Percentiles rank a stretch among this genome's conserved stretches.
Evolutionary conservation across 306 rosid genomes (phyloP).

Genomic region (Begonia fuchsioides): DNA sequence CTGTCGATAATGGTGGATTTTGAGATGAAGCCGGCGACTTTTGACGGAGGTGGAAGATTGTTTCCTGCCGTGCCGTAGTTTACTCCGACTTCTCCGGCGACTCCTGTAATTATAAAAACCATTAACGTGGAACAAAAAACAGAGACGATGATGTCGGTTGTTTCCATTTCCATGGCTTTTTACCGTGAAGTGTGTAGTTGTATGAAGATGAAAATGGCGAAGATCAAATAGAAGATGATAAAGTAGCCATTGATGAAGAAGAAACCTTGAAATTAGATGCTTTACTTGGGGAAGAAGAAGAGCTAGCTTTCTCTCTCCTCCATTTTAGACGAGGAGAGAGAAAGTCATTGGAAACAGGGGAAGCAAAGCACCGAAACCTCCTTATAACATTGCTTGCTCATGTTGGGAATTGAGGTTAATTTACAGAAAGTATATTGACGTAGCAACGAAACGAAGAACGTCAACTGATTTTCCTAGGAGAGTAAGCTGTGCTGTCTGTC

Average conservation of each 20-base stretch:
- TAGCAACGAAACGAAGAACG: no score
- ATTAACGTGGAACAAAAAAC: constrained; percentile 7
- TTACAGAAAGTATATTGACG: no score
- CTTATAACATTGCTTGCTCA: constrained; percentile 3
- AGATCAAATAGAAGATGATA: not conserved
- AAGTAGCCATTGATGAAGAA: constrained; percentile 29
- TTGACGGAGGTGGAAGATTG: constrained; percentile 47
- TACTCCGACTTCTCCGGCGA: constrained; percentile 42
- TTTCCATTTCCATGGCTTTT: constrained; percentile 24
- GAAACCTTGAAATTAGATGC: constrained; percentile 27
- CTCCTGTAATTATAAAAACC: constrained; percentile 23
- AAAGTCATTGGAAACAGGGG: not conserved
- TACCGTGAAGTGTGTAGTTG: not conserved
- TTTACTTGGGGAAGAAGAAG: constrained; percentile 32
- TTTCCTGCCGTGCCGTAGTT: constrained; percentile 60
- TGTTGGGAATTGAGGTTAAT: no score
- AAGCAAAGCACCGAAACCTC: constrained; percentile 5
- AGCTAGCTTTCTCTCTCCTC: no score
- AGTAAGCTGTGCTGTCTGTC: no score
- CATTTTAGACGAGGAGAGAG: no score
- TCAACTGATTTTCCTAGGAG: no score
- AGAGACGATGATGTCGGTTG: constrained; percentile 4
- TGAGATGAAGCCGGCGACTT: constrained; percentile 40
- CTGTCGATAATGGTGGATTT: constrained; percentile 38
- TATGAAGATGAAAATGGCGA: not conserved